A percentile compares a stretch with the other conserved stretches of the same genome.
Evolutionary conservation across 108 stramenopile genomes (phyloP).

Genomic region (Skeletonema costatum): DNA sequence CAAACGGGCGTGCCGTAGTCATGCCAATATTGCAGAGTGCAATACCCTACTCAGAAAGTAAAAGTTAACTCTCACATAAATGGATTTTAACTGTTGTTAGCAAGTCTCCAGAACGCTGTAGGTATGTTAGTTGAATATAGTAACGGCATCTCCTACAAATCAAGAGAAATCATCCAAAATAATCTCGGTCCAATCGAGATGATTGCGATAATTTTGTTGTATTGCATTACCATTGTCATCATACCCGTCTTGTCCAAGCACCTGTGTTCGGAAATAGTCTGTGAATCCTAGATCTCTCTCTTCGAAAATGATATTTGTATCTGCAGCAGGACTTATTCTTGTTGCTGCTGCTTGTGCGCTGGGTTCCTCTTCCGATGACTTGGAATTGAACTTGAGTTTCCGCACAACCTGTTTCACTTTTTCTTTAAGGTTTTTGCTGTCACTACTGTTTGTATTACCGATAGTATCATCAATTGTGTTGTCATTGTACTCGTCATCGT

Average conservation of each 20-base stretch:
- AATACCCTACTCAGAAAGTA: not conserved
- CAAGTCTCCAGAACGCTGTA: too few relatives aligned
- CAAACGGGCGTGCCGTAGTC: not conserved
- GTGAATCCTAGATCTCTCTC: slow-evolving; percentile 22
- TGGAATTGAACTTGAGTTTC: not conserved
- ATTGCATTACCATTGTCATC: not conserved
- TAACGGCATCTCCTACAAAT: not conserved
- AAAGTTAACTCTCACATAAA: too few relatives aligned
- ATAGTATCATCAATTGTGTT: not conserved
- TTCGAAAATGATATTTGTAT: slow-evolving; percentile 7
- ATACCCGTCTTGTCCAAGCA: slow-evolving; percentile 2
- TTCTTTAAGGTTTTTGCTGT: not conserved
- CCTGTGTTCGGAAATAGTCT: slow-evolving; percentile 30
- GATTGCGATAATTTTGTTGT: slow-evolving; percentile 16
- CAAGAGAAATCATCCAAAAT: slow-evolving; percentile 49
- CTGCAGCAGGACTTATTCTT: not conserved
- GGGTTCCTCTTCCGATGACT: not conserved
- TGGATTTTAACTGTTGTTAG: too few relatives aligned
- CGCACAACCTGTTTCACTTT: not conserved
- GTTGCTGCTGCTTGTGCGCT: not conserved
- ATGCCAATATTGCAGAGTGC: not conserved
- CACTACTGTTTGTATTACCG: not conserved
- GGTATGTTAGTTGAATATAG: too few relatives aligned
- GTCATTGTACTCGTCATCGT: not conserved
- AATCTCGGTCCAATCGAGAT: slow-evolving; percentile 23